Evolutionary conservation across 2,329 filamentous ascomycete genomes (phyloP), one percentile per base, ranked within the genome.

Genomic region (Hypocreales sp.): DNA sequence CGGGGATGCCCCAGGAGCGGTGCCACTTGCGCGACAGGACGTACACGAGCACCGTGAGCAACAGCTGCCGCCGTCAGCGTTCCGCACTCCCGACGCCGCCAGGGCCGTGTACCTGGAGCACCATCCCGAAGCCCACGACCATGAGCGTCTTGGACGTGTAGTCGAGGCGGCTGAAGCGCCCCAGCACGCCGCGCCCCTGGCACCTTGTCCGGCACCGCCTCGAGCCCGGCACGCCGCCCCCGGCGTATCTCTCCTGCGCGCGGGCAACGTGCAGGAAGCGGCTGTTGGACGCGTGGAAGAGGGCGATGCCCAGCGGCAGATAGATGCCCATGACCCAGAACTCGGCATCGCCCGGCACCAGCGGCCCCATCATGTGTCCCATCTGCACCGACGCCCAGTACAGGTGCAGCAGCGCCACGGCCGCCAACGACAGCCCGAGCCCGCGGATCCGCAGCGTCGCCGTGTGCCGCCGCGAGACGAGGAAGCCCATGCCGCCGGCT

Each of bases 301-400:
- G 52, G 11, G 69, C 72, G 27, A 78, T 68, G 18, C 72, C 72
- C 25, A 70, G 60, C 5, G 72, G 73, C 6, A 78, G 51, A 42
- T 67, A 72, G 24, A 68, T 61, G 26, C 66, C 63, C 72, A 78
- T 78, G 41, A 73, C 57, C 64, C 69, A 78, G 42, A 61, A 78
- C 42, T 74, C 64, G 8, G 57, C 53, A 8, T 60, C 51, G 26
- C 61, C 63, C 0, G 68, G 61, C 15, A 49, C 42, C 2, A 53
- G 33, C 1, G 46, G 38, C 0, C 51, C 53, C 14, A 56, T 29
- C 2, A 48, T 35, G 32, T 58, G 56, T 0, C 39, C 49, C 8
- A 51, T 36, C 39, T 58, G 53, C 3, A 51, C 52, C 2, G 48
- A 43, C 6, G 50, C 28, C 54, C 53, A 59, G 40, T 56, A 60